Percentiles rank a stretch among this genome's conserved stretches.
phyloP scores from a whole-genome alignment of 2,329 filamentous ascomycete species.

The Colletotrichum sp. region DNA sequence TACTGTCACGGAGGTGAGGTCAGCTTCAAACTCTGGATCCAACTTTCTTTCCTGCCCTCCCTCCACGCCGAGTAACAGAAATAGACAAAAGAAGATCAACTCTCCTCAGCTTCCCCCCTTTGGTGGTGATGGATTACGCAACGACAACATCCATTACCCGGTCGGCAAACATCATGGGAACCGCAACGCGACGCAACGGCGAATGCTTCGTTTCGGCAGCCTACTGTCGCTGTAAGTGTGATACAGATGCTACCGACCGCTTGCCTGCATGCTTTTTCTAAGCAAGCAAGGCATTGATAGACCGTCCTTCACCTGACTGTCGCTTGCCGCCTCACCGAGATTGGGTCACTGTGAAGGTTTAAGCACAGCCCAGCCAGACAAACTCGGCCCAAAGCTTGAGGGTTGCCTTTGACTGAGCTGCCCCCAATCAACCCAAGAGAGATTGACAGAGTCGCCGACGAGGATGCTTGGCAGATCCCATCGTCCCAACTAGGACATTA shows the following conservation, averaged over 20 bases:
- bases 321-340: slow-evolving; percentile 7
- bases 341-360: neutral
- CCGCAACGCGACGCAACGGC: neutral
- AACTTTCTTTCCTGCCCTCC: neutral
- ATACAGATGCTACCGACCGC: neutral
- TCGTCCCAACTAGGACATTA: neutral
- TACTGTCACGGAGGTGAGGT: neutral
- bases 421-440: neutral
- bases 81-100: neutral
- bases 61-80: neutral
- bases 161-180: neutral
- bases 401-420: neutral
- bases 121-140: neutral
- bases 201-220: neutral
- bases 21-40: neutral
- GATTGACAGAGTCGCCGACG: neutral
- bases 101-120: neutral
- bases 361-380: neutral
- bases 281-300: neutral
- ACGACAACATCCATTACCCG: neutral
- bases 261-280: neutral
- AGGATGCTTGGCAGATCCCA: neutral
- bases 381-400: neutral
- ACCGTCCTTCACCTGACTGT: neutral
- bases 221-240: neutral